Evolutionary conservation across 2,329 filamentous ascomycete species (phyloP), one percentile per base, ranked within the genome.

Genomic region (Dactylellina cionopaga): DNA sequence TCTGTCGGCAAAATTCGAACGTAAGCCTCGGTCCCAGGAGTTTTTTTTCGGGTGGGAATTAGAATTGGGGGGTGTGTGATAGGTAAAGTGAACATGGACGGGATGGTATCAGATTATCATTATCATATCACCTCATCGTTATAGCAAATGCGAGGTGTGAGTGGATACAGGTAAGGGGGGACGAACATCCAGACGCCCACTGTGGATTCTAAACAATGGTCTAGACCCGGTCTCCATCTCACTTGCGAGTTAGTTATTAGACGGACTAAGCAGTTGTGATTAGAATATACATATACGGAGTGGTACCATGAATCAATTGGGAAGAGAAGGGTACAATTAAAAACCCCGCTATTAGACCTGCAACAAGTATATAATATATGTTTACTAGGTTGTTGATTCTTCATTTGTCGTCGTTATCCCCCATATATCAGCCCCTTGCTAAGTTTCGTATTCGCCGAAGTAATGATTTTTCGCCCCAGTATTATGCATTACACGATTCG

Each of bases 401-500:
- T n/a, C 6, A 24, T 47, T 35, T 9, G 25, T 22, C 55, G n/a
- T 11, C 29, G 24, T 7, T 17, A 10, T 35, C 13, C n/a, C 24
- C 5, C 19, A 33, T 46, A 47, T 47, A 29, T 29, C 17, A 11
- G 4, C 41, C 62, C 52, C 52, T 49, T 37, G 24, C 37, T 58
- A 66, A 39, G 52, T 59, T 58, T 66, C 62, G 47, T 25, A 25
- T 60, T 60, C 64, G 64, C 64, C 54, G 64, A 60, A 29, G 47
- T 13, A 27, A 22, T 52, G 41, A 24, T 13, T 33, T 35, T 59
- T 29, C 39, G 22, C 24, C 43, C 46, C 33, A 39, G 25, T 51
- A 62, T 62, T 62, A 41, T 52, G 58, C 22, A 51, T 52, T 62
- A 62, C 44, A 69, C 31, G 33, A 33, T 37, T n/a, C n/a, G n/a